Base-by-base conservation (phyloP, 179 eudicot species). In the Beta corolliflora region DNA sequence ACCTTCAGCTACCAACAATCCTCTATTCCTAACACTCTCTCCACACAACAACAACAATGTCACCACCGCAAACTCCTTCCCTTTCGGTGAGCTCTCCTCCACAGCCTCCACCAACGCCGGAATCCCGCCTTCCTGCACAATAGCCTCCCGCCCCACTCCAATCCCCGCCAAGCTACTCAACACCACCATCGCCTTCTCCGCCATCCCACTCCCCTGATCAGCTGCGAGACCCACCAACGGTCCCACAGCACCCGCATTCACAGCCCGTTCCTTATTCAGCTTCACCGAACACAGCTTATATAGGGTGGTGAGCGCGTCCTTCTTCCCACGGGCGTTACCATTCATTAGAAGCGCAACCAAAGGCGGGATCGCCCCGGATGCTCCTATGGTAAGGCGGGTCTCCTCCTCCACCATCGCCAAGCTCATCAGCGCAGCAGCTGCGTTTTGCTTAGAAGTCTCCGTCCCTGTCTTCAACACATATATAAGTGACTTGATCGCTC, bases 151-250 rank as follows among this genome's bases (percentile, higher is more conserved):
- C 36, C 99, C 99, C 18, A 79, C 84, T 79, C 80, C 89, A 0
- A 90, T 76, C 68, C 68, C 95, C 0, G 97, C 90, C 86, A 96
- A 78, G 76, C 96, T 93, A n/a, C 97, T 93, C 86, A 94, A 46
- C 71, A 96, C 94, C 77, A 93, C 99, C 91, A 93, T 84, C 16
- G 99, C 98, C 87, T 96, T 94, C 91, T 94, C 99, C 54, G 91
- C 91, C 89, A 93, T 60, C 59, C 98, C 99, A 2, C 60, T 83
- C 52, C 88, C 94, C 58, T 85, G 89, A 78, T 90, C 96, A 70
- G 68, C 90, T 79, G 91, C 94, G 80, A 96, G 60, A 83, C 23
- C 92, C 83, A 94, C 94, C 83, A 96, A 71, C 19, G 93, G 92
- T 83, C 71, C 87, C 87, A 96, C 99, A 29, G 87, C 96, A 0